Percentiles rank a stretch among this genome's conserved stretches.
Conservation (phyloP, 768 basidiomycete species). For the Amanita fuliginea region DNA sequence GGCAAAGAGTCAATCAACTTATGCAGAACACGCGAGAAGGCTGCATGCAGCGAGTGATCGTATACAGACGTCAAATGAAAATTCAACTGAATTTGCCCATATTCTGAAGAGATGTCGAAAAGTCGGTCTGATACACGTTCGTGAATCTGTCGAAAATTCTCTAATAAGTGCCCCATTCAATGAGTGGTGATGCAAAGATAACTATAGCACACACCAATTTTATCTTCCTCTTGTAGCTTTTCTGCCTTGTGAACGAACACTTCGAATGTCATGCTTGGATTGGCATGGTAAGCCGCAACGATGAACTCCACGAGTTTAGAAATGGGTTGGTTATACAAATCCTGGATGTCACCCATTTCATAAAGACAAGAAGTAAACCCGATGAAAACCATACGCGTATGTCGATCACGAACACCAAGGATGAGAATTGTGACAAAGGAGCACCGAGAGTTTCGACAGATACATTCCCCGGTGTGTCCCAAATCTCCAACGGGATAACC, state of each 20-base stretch:
- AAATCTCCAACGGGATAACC: slow-evolving; percentile 86
- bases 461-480: slow-evolving; percentile 88
- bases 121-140: slow-evolving; percentile 79
- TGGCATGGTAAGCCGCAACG: slow-evolving; percentile 61
- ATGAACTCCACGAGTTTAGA: slow-evolving; percentile 76
- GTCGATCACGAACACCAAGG: slow-evolving; percentile 90
- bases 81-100: slow-evolving; percentile 68
- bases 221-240: slow-evolving; percentile 82
- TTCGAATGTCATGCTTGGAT: slow-evolving; percentile 71
- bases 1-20: slow-evolving; percentile 78
- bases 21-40: slow-evolving; percentile 84
- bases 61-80: slow-evolving; percentile 91
- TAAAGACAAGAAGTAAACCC: neutral
- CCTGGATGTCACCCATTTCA: slow-evolving; percentile 28
- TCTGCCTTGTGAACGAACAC: slow-evolving; percentile 96
- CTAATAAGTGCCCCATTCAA: slow-evolving; percentile 24
- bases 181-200: neutral
- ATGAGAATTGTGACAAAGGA: slow-evolving; percentile 69
- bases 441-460: slow-evolving; percentile 70
- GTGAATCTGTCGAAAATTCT: slow-evolving; percentile 87
- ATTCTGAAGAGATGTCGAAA: slow-evolving; percentile 63
- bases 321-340: slow-evolving; percentile 78
- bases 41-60: slow-evolving; percentile 85
- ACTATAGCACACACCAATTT: slow-evolving; percentile 48
- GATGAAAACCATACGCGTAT: slow-evolving; percentile 59